Base-by-base conservation (phyloP, 306 rosid genomes). In the Corylus heterophylla region DNA sequence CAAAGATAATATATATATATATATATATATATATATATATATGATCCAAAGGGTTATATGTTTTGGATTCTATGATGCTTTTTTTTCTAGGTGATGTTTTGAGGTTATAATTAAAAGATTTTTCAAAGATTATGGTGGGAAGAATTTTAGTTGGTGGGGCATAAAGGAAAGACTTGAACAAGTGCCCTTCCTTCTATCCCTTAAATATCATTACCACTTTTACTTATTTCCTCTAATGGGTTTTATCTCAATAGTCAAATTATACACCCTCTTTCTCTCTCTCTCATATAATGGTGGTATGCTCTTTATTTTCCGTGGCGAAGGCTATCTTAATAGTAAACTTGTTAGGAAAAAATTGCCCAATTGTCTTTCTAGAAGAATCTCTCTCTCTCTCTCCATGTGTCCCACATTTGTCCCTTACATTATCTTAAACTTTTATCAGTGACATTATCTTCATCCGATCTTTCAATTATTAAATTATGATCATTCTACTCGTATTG, bases 391-490 rank as follows among this genome's bases (percentile, higher is more conserved):
- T 80, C 82, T 79, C 85, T 86, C 93, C 85, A 79, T 77, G 31
- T 59, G 66, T 85, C 92, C 69, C 69, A 5, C 63, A 79, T 76
- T 88, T 81, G 86, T 86, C 90, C 27, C 76, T 69, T 16, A 69
- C 91, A 86, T 91, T 88, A 86, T 88, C 92, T 89, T 85, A 87
- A 71, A 49, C 88, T 74, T 84, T 81, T 81, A 75, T 82, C 77
- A 51, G 82, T 86, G 87, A 86, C 90, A 80, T 83, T 88, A 84
- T 71, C 81, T 67, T 81, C 83, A 61, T 54, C 82, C 72, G 39
- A 74, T 29, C 71, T 81, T 82, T 79, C 91, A 83, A 86, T 91
- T 83, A 86, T 86, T 80, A 86, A 85, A 88, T 80, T 84, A 86
- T 86, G 86, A 83, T 79, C 86, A 44, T 64, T 69, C 80, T 72